Percentiles rank a stretch among this genome's conserved stretches.
phyloP scores from a whole-genome alignment of 2,329 filamentous ascomycete species.

The Cercospora janseana region DNA sequence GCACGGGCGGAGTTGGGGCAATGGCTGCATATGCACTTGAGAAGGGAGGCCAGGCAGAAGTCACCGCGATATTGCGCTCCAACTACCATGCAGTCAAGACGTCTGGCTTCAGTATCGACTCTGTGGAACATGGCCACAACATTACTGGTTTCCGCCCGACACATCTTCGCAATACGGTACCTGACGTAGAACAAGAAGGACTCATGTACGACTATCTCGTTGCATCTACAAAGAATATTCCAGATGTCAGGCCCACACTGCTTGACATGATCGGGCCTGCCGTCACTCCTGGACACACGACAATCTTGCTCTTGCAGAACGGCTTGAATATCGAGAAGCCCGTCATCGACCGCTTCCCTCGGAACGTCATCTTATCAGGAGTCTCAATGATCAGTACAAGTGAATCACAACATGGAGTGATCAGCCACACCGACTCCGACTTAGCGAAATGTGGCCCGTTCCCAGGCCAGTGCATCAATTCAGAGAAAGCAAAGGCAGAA shows the following conservation, averaged over 20 bases:
- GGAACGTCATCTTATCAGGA: constrained; percentile 54
- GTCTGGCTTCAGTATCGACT: constrained; percentile 55
- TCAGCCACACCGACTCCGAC: constrained; percentile 56
- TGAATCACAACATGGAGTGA: constrained; percentile 48
- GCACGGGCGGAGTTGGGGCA: constrained; percentile 56
- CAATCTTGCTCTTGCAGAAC: constrained; percentile 60
- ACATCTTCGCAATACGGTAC: constrained; percentile 50
- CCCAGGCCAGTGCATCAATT: constrained; percentile 37
- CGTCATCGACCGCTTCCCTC: constrained; percentile 51
- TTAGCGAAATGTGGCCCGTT: constrained; percentile 54
- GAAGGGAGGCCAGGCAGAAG: constrained; percentile 49
- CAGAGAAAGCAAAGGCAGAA: constrained; percentile 37
- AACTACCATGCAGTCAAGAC: constrained; percentile 52
- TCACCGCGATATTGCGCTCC: constrained; percentile 57
- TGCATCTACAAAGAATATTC: constrained; percentile 58
- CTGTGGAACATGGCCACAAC: constrained; percentile 53
- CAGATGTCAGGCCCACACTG: constrained; percentile 53
- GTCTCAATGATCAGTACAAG: constrained; percentile 54
- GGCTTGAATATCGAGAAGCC: constrained; percentile 63
- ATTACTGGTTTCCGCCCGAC: constrained; percentile 34
- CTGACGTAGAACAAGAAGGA: constrained; percentile 42
- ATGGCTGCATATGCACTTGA: constrained; percentile 58
- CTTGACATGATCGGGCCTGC: constrained; percentile 53
- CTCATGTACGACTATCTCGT: constrained; percentile 55
- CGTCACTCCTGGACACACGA: constrained; percentile 51